Base-by-base conservation (phyloP, 176 grass and related monocot genomes). In the Hsuehochloa calcarea region DNA sequence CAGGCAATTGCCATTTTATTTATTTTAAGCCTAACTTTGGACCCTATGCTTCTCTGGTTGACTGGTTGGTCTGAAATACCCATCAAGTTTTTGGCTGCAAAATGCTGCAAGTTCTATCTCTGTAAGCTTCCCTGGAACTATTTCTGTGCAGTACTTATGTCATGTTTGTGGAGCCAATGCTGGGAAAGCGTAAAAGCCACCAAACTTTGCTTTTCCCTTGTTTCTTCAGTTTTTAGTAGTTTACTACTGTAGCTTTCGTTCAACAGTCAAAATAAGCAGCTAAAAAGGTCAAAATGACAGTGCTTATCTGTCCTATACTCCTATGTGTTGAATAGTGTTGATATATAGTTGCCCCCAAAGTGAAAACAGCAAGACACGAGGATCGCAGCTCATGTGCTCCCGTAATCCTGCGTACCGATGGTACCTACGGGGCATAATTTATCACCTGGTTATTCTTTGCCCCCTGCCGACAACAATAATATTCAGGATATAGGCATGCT, bases 271-370 rank as follows among this genome's bases (percentile, higher is more conserved):
- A 69, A 62, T 0, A 73, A 44, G 19, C 16, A 52, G 0, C 50
- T 51, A 7, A 52, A 51, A 52, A 19, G 23, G 81, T 84, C 11
- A 49, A 60, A 73, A 59, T 3, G 51, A 29, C 25, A 68, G 5
- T 10, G 17, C 4, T 12, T 34, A 2, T 34, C 10, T 11, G 60
- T 41, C 45, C 31, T 74, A n/a, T n/a, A n/a, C n/a, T 41, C 45
- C 31, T 74, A 37, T 4, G 19, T 14, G 50, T 35, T 25, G 35
- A 34, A 34, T 34, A 3, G 31, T 34, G 31, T 34, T 34, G 31
- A 20, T 62, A 20, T 85, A 43, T 78, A 25, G 82, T 56, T 82
- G 11, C 55, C n/a, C 16, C 20, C 38, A 86, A 90, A 90, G 83
- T 39, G 65, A 31, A 26, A 27, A 39, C 55, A 52, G 25, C 10